Conservation (phyloP, 768 basidiomycete genomes). For the Pleurotus djamor region DNA sequence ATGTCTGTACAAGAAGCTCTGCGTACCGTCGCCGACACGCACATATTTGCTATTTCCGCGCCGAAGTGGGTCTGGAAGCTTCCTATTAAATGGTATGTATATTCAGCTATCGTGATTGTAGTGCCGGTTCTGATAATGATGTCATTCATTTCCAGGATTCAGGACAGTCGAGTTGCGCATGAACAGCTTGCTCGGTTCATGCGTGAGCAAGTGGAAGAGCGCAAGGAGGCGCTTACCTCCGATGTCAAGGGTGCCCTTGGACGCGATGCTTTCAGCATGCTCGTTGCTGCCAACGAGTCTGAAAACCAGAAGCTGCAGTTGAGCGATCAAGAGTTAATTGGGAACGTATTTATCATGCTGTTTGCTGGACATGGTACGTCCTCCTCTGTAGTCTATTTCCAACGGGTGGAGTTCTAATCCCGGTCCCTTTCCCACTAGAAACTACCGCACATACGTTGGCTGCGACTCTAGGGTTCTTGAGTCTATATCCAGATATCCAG, state of each 20-base stretch:
- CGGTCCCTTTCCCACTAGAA: conserved; percentile 24
- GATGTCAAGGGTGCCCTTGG: conserved; percentile 9
- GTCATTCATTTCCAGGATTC: conserved; percentile 17
- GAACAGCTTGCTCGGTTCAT: conserved; percentile 32
- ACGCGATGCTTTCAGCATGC: conserved; percentile 37
- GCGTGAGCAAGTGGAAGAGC: conserved; percentile 29
- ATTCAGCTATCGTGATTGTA: neutral
- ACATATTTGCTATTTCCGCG: conserved; percentile 19
- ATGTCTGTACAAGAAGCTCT: conserved; percentile 38
- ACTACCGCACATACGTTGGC: conserved; percentile 50
- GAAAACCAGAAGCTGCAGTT: conserved; percentile 37
- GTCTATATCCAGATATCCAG: conserved; percentile 43
- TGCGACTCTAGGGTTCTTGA: conserved; percentile 43
- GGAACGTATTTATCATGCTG: conserved; percentile 49
- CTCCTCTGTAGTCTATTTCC: neutral
- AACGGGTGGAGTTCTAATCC: neutral
- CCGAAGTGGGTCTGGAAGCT: conserved; percentile 37
- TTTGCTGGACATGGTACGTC: conserved; percentile 56
- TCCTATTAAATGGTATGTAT: conserved; percentile 30
- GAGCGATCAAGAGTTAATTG: conserved; percentile 42
- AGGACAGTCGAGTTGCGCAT: conserved; percentile 22
- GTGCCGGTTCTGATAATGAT: neutral
- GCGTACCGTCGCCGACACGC: conserved; percentile 26
- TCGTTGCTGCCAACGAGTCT: conserved; percentile 41
- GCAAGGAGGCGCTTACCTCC: conserved; percentile 25